phyloP scores from a whole-genome alignment of 2,329 filamentous ascomycete species.

The Fusarium austroafricanum region DNA sequence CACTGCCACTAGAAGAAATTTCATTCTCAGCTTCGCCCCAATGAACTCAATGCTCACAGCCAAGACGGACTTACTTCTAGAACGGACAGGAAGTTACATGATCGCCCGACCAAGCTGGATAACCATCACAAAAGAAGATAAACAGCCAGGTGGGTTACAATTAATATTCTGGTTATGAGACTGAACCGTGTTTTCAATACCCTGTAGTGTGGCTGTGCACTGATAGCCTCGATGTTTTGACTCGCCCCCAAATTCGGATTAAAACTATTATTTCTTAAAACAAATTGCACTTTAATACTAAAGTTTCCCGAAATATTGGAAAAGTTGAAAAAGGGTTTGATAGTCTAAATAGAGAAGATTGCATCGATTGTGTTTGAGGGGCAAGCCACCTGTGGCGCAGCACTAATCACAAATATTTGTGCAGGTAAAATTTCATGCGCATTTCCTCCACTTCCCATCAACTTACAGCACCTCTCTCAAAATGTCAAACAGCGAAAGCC shows the following conservation, averaged over 20 bases:
- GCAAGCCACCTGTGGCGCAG: neutral
- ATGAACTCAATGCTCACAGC: neutral
- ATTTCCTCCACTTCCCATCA: neutral
- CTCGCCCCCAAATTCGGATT: neutral
- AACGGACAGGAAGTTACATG: neutral
- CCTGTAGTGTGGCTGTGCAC: neutral
- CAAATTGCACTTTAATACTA: too few species aligned
- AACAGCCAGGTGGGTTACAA: too few species aligned
- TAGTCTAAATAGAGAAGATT: neutral
- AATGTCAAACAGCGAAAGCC: conserved; percentile 5
- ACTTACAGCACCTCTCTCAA: neutral
- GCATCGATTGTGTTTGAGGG: rapidly evolving
- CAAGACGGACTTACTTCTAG: conserved; percentile 21
- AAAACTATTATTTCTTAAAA: too few species aligned
- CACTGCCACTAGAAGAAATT: neutral
- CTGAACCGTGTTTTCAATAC: too few species aligned
- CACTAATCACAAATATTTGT: neutral
- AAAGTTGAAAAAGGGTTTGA: neutral
- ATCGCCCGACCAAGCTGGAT: neutral
- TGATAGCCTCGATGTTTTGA: neutral
- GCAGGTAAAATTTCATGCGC: neutral
- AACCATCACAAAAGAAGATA: neutral
- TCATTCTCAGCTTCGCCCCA: neutral
- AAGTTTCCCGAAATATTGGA: neutral
- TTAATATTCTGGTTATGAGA: too few species aligned